phyloP scores from a whole-genome alignment of 352 stramenopile genomes.

The Phytophthora capsici region DNA sequence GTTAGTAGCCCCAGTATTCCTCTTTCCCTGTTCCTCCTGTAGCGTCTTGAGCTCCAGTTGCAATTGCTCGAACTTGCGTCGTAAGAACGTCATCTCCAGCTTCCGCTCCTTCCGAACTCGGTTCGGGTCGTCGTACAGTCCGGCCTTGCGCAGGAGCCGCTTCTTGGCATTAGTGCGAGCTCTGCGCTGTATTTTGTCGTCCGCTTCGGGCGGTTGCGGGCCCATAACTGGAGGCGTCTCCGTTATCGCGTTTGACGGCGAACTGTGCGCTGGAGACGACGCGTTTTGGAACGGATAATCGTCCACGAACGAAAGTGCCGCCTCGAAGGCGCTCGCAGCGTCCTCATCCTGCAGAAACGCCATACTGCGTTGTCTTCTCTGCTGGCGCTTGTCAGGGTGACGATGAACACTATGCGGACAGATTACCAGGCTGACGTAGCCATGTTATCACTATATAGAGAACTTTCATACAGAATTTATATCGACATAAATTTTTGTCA shows the following conservation, averaged over 20 bases:
- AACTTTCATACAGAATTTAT: background rate
- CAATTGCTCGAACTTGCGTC: slow-evolving; percentile 40
- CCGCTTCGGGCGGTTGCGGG: background rate
- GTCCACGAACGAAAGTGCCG: slow-evolving; percentile 38
- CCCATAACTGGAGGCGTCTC: background rate
- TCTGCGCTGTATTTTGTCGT: slow-evolving; percentile 19
- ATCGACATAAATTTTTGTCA: too few relatives aligned
- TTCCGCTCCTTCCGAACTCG: slow-evolving; percentile 48
- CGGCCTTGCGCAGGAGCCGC: slow-evolving; percentile 29
- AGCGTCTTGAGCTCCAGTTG: slow-evolving; percentile 40
- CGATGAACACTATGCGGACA: background rate
- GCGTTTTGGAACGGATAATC: slow-evolving; percentile 32
- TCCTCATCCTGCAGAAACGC: slow-evolving; percentile 33
- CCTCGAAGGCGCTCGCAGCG: slow-evolving; percentile 32
- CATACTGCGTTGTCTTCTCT: slow-evolving; percentile 11
- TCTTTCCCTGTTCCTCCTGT: slow-evolving; percentile 1
- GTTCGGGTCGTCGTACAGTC: slow-evolving; percentile 44
- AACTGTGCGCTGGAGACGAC: background rate
- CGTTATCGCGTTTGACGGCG: slow-evolving; percentile 3
- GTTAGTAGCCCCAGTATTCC: background rate
- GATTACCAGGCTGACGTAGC: background rate
- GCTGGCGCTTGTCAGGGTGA: background rate
- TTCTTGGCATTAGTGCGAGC: slow-evolving; percentile 31
- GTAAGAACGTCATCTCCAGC: slow-evolving; percentile 47
- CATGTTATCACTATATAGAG: background rate